Evolutionary conservation across 139 green algal species (phyloP).

Genomic region (Micromonas commoda): DNA sequence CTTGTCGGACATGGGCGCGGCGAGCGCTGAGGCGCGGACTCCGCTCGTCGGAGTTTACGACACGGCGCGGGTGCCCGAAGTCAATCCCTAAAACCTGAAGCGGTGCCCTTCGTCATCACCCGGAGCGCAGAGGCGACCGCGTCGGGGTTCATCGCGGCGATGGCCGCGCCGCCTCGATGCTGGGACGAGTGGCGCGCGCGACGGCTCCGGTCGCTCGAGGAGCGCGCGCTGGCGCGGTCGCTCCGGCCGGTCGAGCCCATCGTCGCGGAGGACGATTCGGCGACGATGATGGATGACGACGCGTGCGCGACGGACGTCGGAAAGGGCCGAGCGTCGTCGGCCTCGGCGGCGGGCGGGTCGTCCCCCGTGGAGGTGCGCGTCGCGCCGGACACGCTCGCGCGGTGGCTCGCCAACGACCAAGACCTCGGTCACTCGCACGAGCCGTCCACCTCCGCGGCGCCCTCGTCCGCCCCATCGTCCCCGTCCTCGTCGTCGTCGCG

Average conservation of each 20-base stretch:
- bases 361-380: not conserved
- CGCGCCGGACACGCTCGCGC: not conserved
- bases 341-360: not conserved
- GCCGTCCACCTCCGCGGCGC: too few species aligned
- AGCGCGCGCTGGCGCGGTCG: not conserved
- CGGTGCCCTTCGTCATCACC: too few species aligned
- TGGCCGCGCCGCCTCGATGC: not conserved
- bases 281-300: not conserved
- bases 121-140: too few species aligned
- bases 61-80: too few species aligned
- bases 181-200: not conserved
- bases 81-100: too few species aligned
- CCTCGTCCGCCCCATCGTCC: too few species aligned
- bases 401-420: not conserved
- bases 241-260: not conserved
- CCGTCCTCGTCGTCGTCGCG: too few species aligned
- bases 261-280: not conserved
- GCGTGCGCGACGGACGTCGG: too few species aligned
- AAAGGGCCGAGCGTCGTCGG: too few species aligned
- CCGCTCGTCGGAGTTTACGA: too few species aligned
- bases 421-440: conserved; percentile 6
- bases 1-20: not conserved
- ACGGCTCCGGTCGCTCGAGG: not conserved
- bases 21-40: too few species aligned
- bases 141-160: too few species aligned